Percentiles rank a stretch among this genome's conserved stretches.
phyloP scores from a whole-genome alignment of 768 basidiomycete genomes.

The Pleurotus tuoliensis region DNA sequence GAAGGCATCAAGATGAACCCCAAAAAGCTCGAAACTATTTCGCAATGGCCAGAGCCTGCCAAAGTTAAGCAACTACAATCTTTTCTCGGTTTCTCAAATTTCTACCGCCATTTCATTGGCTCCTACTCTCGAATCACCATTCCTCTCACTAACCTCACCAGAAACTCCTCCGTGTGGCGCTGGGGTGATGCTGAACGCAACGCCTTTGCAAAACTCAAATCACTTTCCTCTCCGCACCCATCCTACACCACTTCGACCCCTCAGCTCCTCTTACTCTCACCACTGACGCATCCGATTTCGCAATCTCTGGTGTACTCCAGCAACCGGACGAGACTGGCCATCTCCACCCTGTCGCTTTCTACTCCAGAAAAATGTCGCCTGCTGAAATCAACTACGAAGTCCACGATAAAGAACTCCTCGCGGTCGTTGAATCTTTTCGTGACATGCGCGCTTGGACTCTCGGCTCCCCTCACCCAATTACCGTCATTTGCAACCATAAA shows the following conservation, averaged over 20 bases:
- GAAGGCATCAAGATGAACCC: conserved; percentile 32
- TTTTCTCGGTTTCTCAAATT: conserved; percentile 35
- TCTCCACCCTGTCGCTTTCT: conserved; percentile 36
- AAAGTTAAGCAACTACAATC: conserved; percentile 28
- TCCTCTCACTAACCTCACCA: conserved; percentile 24
- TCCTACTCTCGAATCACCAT: conserved; percentile 28
- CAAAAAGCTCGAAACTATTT: conserved; percentile 32
- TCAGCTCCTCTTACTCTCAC: conserved; percentile 18
- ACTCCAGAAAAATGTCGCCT: conserved; percentile 27
- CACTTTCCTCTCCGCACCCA: conserved; percentile 24
- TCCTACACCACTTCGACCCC: conserved; percentile 30
- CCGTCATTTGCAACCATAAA: conserved; percentile 28
- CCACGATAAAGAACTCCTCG: conserved; percentile 46
- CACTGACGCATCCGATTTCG: conserved; percentile 33
- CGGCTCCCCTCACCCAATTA: conserved; percentile 20
- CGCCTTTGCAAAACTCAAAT: conserved; percentile 17
- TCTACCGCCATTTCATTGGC: conserved; percentile 25
- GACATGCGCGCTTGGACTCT: conserved; percentile 30
- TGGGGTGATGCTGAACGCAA: conserved; percentile 10
- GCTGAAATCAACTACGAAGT: conserved; percentile 42
- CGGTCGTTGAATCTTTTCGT: conserved; percentile 34
- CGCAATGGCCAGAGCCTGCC: conserved; percentile 31
- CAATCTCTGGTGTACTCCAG: conserved; percentile 26
- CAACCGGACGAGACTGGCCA: conserved; percentile 20
- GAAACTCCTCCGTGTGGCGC: conserved; percentile 18